Evolutionary conservation across 495 filamentous ascomycete genomes (phyloP).

Genomic region (Pseudomonodictys pantanalensis): DNA sequence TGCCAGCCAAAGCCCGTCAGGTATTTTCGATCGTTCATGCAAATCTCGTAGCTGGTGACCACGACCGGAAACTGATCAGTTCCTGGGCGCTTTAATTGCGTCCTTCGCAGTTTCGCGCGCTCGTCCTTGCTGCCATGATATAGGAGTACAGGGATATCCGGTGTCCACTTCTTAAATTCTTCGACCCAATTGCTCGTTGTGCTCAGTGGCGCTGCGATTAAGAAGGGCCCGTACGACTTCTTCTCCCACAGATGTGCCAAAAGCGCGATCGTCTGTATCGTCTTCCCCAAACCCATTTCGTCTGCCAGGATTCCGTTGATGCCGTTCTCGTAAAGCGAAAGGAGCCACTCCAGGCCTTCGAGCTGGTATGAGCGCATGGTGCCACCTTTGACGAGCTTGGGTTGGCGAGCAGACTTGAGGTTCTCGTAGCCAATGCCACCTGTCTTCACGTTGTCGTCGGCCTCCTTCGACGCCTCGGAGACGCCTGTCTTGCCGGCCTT

Average conservation of each 20-base stretch:
- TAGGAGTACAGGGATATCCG: slow-evolving; percentile 76
- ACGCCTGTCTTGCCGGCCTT: slow-evolving; percentile 53
- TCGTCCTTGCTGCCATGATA: slow-evolving; percentile 82
- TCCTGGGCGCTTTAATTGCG: slow-evolving; percentile 58
- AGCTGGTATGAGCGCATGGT: slow-evolving; percentile 92
- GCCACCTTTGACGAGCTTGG: slow-evolving; percentile 77
- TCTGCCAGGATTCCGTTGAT: slow-evolving; percentile 94
- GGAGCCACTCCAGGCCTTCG: slow-evolving; percentile 91
- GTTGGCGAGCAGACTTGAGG: slow-evolving; percentile 77
- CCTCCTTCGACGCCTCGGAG: slow-evolving; percentile 54
- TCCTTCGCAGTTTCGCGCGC: slow-evolving; percentile 67
- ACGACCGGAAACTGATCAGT: slow-evolving; percentile 79
- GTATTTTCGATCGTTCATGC: slow-evolving; percentile 80
- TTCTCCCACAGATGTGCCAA: slow-evolving; percentile 86
- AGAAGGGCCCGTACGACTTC: slow-evolving; percentile 79
- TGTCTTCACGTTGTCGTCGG: slow-evolving; percentile 55
- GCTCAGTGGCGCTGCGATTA: slow-evolving; percentile 86
- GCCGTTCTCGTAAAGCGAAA: slow-evolving; percentile 82
- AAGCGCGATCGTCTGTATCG: slow-evolving; percentile 87
- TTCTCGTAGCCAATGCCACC: slow-evolving; percentile 71
- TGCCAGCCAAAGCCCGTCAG: slow-evolving; percentile 85
- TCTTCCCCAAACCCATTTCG: slow-evolving; percentile 97
- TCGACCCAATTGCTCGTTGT: slow-evolving; percentile 96
- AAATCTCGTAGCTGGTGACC: slow-evolving; percentile 92
- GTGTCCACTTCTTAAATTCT: slow-evolving; percentile 88